Conservation (phyloP, 1,284 basidiomycete genomes). For the Melampsora abietis-canadensis region DNA sequence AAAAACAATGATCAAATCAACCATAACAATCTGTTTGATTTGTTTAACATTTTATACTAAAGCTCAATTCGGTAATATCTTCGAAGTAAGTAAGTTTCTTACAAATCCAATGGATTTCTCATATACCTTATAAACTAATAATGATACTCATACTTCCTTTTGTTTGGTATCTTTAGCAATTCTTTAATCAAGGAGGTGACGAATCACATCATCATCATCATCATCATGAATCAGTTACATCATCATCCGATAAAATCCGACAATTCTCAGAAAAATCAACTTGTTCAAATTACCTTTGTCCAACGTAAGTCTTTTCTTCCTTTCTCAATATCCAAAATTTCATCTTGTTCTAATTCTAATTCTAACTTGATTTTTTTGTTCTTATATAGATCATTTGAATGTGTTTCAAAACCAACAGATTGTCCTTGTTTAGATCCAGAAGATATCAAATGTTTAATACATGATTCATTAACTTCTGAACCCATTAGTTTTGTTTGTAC, state of each 20-base stretch:
- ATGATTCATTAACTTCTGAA: not conserved
- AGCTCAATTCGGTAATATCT: conserved; percentile 26
- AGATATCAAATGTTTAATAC: conserved; percentile 38
- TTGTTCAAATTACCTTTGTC: conserved; percentile 32
- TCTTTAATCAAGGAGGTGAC: conserved; percentile 27
- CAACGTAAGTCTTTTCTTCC: conserved; percentile 11
- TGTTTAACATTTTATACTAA: not conserved
- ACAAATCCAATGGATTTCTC: not conserved
- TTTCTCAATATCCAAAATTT: not conserved
- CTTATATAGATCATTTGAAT: conserved; percentile 16
- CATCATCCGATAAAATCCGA: not conserved
- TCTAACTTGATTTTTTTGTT: too few relatives aligned
- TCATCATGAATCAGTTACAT: not conserved
- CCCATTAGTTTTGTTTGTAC: conserved; percentile 28
- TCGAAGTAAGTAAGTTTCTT: conserved; percentile 19
- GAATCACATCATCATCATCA: not conserved
- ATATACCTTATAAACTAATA: too few relatives aligned
- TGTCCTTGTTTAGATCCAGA: conserved; percentile 34
- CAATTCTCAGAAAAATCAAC: not conserved
- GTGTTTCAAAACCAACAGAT: conserved; percentile 20
- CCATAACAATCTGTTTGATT: too few relatives aligned
- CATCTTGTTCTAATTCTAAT: too few relatives aligned
- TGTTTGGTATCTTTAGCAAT: conserved; percentile 6
- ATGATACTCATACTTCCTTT: not conserved
- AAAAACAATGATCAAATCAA: too few relatives aligned